Base-by-base conservation (phyloP, 768 basidiomycete genomes). In the Holtermannia corniformis region DNA sequence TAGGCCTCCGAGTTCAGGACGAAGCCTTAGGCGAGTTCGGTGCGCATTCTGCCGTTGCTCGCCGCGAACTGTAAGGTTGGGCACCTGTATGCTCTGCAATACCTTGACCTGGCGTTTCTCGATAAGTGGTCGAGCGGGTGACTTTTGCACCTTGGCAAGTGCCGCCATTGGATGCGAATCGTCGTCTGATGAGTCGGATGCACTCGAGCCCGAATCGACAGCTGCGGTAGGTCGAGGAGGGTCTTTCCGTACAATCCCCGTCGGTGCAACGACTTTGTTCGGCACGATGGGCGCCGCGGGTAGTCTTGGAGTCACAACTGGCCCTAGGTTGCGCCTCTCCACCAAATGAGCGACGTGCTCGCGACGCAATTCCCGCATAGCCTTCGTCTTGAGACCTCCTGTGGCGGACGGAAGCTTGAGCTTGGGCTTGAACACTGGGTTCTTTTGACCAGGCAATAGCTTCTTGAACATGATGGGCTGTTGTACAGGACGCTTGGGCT, bases 1-100 rank as follows among this genome's bases (percentile, higher is more conserved):
- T 20, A 99, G 81, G 4, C 76, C 78, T 25, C 82, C 81, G 19
- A 92, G 77, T 62, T 97, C 84, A 2, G 91, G 93, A 63, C 82
- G 84, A 62, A 92, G 75, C 5, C 91, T 82, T 56, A 83, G 73
- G 5, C 80, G 80, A 43, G 76, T 79, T 52, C 79, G 78, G 19
- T 80, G 81, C 23, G 80, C 80, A 51, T 82, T 80, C 16, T 85
- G 82, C 47, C 79, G 77, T 53, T 79, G 78, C 25, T 75, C 72
- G 40, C 82, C 59, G 27, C 82, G 75, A 45, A 80, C 49, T n/a
- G 53, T 56, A 23, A 62, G 28, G 25, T 60, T 48, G 13, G 59
- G 57, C 1, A 54, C 7, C 25, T 49, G 47, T 16, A 51, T 49
- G 22, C 50, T 40, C 1, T 53, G 56, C 2, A 66, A 24, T 1